Conservation (phyloP, 2,329 filamentous ascomycete genomes). For the Furcasterigmium sp. region DNA sequence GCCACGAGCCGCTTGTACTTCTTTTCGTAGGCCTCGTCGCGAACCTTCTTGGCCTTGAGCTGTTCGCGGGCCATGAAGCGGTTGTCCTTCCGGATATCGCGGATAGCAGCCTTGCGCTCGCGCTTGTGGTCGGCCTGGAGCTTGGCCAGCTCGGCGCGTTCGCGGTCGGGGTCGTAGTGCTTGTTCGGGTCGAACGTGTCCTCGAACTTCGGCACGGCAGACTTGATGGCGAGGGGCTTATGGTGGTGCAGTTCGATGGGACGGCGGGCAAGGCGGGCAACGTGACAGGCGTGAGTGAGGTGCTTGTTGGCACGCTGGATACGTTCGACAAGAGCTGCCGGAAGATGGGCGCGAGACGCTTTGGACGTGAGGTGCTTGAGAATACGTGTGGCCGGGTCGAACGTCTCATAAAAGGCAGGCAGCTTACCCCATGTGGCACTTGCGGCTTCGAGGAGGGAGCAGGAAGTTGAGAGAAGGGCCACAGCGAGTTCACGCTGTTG, state of each 20-base stretch:
- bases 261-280: conserved; percentile 62
- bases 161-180: conserved; percentile 94
- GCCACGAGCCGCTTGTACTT: conserved; percentile 90
- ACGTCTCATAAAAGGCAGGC: conserved; percentile 72
- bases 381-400: conserved; percentile 56
- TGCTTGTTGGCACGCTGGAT: conserved; percentile 37
- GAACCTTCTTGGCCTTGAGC: conserved; percentile 86
- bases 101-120: conserved; percentile 89
- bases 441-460: conserved; percentile 61
- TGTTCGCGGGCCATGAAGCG: conserved; percentile 90
- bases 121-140: conserved; percentile 88
- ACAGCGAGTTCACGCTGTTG: conserved; percentile 41
- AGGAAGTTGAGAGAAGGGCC: conserved; percentile 56
- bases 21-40: conserved; percentile 89
- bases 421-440: conserved; percentile 70
- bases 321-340: conserved; percentile 33
- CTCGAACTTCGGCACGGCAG: conserved; percentile 89
- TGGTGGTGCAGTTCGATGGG: conserved; percentile 88
- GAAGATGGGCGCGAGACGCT: conserved; percentile 43
- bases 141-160: conserved; percentile 79
- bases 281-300: conserved; percentile 49
- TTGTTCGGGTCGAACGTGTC: conserved; percentile 90
- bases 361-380: conserved; percentile 46
- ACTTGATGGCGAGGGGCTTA: conserved; percentile 80
- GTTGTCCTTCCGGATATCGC: conserved; percentile 91